A percentile compares a stretch with the other conserved stretches of the same genome.
Evolutionary conservation across 163 green algal genomes (phyloP).

Genomic region (Volvox carteri): DNA sequence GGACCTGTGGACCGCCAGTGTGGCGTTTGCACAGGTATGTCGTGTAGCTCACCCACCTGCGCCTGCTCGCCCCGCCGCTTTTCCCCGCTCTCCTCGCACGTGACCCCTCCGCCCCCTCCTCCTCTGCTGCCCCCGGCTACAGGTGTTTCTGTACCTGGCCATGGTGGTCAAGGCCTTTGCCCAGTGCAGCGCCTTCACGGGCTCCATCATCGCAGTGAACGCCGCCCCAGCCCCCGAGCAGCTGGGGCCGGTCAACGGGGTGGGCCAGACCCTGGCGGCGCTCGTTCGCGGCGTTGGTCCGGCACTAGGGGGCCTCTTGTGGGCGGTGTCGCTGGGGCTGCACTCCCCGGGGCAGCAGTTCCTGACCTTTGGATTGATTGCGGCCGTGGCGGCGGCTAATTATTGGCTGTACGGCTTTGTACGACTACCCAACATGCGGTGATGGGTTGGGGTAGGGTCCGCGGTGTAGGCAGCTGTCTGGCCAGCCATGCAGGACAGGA

Average conservation of each 20-base stretch:
- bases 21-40: background rate
- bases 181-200: slow-evolving; percentile 66
- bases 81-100: too few species aligned
- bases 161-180: slow-evolving; percentile 60
- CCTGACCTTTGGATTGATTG: slow-evolving; percentile 54
- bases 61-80: too few species aligned
- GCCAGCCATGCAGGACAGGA: too few species aligned
- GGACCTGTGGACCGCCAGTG: background rate
- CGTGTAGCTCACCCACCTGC: background rate
- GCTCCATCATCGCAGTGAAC: slow-evolving; percentile 69
- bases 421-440: slow-evolving; percentile 40
- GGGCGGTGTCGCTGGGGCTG: slow-evolving; percentile 52
- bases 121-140: background rate
- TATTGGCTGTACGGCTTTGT: slow-evolving; percentile 39
- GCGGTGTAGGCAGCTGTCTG: too few species aligned
- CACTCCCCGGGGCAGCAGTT: slow-evolving; percentile 56
- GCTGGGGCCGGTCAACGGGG: slow-evolving; percentile 67
- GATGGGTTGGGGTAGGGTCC: too few species aligned
- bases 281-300: slow-evolving; percentile 58
- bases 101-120: too few species aligned
- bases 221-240: slow-evolving; percentile 41
- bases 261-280: slow-evolving; percentile 65
- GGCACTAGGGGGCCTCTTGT: slow-evolving; percentile 55
- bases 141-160: slow-evolving; percentile 58
- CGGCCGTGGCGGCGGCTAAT: background rate